These are phyloP conservation scores for Curvularia spicifera DNA, from an alignment of 2,329 filamentous ascomycete genomes.

Conservation along the genomic window DNA sequence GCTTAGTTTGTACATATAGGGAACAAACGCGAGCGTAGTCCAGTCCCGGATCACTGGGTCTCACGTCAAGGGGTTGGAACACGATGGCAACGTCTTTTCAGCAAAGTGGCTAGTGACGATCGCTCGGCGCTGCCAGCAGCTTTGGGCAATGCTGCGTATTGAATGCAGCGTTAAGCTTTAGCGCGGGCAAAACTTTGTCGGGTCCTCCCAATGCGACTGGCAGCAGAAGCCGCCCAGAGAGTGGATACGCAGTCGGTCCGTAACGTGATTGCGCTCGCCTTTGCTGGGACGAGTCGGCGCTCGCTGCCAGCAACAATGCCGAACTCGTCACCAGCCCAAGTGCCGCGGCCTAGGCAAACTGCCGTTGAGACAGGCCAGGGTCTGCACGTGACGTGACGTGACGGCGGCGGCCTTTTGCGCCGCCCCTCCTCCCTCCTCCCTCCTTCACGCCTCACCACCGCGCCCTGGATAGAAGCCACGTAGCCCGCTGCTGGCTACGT, in stretches of 20 bases:
- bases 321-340: slow-evolving; percentile 5
- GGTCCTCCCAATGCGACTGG: slow-evolving; percentile 11
- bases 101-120: slow-evolving; percentile 13
- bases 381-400: background rate
- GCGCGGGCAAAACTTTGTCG: slow-evolving; percentile 18
- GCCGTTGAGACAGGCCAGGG: background rate
- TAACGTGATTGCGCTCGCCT: slow-evolving; percentile 8
- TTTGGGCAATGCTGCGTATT: slow-evolving; percentile 15
- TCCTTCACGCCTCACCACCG: too few relatives aligned
- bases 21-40: slow-evolving; percentile 2
- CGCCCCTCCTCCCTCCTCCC: background rate
- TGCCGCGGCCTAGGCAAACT: slow-evolving; percentile 12
- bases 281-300: slow-evolving; percentile 7
- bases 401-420: too few relatives aligned
- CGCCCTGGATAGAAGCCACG: slow-evolving; percentile 15
- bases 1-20: slow-evolving; percentile 3
- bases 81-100: slow-evolving; percentile 15
- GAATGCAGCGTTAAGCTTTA: slow-evolving; percentile 15
- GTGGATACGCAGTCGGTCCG: slow-evolving; percentile 10
- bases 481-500: slow-evolving; percentile 1
- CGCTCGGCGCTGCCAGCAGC: slow-evolving; percentile 13
- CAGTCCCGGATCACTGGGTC: slow-evolving; percentile 8
- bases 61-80: slow-evolving; percentile 4
- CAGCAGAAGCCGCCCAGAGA: background rate
- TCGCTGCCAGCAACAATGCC: slow-evolving; percentile 8